phyloP scores from a whole-genome alignment of 306 rosid genomes.

The Rubus idaeus region DNA sequence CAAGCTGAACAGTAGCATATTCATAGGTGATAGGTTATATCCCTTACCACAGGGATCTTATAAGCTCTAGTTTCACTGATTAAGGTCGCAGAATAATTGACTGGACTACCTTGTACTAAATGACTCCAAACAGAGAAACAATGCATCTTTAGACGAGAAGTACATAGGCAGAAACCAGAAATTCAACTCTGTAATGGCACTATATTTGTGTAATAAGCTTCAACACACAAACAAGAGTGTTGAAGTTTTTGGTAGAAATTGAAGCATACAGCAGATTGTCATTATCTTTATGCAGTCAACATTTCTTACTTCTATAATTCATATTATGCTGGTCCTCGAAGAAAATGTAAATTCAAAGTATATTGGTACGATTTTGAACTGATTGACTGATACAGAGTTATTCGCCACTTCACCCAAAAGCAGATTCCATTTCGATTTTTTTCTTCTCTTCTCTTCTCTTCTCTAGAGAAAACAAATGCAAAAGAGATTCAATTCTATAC shows the following conservation, averaged over 20 bases:
- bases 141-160: constrained; percentile 20
- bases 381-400: not conserved
- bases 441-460: not conserved
- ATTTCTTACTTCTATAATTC: constrained; percentile 11
- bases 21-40: constrained; percentile 29
- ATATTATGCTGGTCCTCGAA: not conserved
- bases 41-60: constrained; percentile 17
- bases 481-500: not conserved
- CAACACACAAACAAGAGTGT: not conserved
- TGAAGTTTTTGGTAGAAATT: not conserved
- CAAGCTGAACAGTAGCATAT: constrained; percentile 31
- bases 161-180: constrained; percentile 24
- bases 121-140: constrained; percentile 7
- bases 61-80: constrained; percentile 23
- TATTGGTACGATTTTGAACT: not conserved
- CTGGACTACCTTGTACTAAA: constrained; percentile 14
- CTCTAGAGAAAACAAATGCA: not conserved
- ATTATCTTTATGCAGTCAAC: constrained; percentile 5
- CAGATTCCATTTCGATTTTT: not conserved
- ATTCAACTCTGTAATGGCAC: constrained; percentile 25
- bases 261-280: constrained; percentile 25
- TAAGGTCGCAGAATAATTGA: constrained; percentile 19
- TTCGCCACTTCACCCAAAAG: not conserved
- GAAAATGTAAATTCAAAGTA: not conserved
- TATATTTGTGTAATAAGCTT: constrained; percentile 22